These are phyloP conservation scores for Fraxinus nigra DNA, from an alignment of 305 asterid species.

Conservation along the genomic window DNA sequence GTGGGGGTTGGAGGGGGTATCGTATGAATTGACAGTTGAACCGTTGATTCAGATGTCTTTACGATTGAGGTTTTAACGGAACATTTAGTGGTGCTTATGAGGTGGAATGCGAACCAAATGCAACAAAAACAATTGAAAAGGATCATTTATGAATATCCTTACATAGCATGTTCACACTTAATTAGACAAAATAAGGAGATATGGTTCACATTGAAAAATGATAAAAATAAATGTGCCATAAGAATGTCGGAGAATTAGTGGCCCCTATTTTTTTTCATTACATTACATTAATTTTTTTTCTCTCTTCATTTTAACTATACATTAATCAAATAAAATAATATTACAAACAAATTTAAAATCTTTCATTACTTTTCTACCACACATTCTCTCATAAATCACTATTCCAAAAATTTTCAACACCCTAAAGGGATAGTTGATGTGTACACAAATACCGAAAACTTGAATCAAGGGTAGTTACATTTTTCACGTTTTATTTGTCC, in stretches of 20 bases:
- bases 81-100: constrained; percentile 6
- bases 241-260: neutral
- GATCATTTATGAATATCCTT: neutral
- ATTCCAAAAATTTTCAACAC: too few relatives aligned
- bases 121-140: neutral
- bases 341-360: too few relatives aligned
- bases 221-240: neutral
- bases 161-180: neutral
- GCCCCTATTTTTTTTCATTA: too few relatives aligned
- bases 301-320: too few relatives aligned
- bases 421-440: neutral
- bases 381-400: too few relatives aligned
- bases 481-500: neutral
- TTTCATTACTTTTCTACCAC: too few relatives aligned
- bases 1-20: constrained; percentile 10
- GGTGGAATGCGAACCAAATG: neutral
- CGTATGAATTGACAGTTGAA: constrained; percentile 19
- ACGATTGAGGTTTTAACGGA: constrained; percentile 18
- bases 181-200: neutral
- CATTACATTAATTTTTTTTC: too few relatives aligned
- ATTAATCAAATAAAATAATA: too few relatives aligned
- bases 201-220: neutral
- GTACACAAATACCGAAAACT: neutral
- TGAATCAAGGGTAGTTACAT: neutral
- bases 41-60: constrained; percentile 19